Evolutionary conservation across 192 early-diverging fungal genomes (phyloP).

Genomic region (Endogone sp.): DNA sequence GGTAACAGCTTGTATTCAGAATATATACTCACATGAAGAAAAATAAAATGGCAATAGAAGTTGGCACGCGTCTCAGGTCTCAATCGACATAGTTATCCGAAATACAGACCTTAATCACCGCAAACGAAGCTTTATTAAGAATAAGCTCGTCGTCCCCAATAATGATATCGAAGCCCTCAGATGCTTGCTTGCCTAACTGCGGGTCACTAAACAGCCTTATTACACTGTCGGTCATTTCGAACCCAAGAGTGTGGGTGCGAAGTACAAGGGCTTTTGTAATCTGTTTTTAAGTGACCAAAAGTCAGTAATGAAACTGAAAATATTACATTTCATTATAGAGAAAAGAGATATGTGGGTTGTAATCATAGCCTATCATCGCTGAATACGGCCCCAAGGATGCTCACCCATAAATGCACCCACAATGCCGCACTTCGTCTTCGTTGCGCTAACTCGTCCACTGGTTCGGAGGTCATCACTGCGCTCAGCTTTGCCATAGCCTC

Average conservation of each 20-base stretch:
- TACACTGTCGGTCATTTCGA: constrained; percentile 47
- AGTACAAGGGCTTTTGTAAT: constrained; percentile 64
- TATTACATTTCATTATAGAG: not conserved
- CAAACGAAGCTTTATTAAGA: constrained; percentile 68
- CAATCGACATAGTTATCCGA: not conserved
- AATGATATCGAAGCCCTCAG: constrained; percentile 69
- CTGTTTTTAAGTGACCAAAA: constrained; percentile 40
- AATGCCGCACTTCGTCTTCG: constrained; percentile 6
- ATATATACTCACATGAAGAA: too few relatives aligned
- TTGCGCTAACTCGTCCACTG: not conserved
- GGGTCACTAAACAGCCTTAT: constrained; percentile 46
- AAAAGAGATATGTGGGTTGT: not conserved
- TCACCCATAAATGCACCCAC: constrained; percentile 20
- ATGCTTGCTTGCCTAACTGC: constrained; percentile 42
- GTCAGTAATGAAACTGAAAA: too few relatives aligned
- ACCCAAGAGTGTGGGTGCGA: constrained; percentile 44
- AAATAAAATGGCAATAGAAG: too few relatives aligned
- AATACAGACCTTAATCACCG: constrained; percentile 47
- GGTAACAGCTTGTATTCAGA: too few relatives aligned
- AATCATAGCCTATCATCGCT: too few relatives aligned
- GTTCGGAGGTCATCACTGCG: not conserved
- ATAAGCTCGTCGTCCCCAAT: constrained; percentile 67
- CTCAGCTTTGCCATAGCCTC: not conserved
- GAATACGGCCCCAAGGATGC: constrained; percentile 13
- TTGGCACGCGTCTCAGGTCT: too few relatives aligned